phyloP scores from a whole-genome alignment of 2,329 filamentous ascomycete species.

The Penicillium freii region DNA sequence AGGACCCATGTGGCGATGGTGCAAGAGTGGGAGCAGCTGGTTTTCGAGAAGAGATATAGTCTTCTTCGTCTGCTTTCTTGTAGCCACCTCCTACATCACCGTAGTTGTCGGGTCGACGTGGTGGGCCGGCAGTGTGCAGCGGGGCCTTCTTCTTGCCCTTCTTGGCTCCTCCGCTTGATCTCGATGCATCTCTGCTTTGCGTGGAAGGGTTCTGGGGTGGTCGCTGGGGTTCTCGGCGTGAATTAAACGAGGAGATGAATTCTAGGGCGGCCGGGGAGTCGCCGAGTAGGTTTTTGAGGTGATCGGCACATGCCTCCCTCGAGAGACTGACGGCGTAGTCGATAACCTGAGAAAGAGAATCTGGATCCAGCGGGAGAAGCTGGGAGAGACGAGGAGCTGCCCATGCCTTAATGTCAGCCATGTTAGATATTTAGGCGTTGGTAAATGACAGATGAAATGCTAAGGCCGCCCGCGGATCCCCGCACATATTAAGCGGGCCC shows the following conservation, averaged over 20 bases:
- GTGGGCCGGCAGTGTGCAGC: conserved; percentile 60
- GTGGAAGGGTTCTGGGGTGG: conserved; percentile 17
- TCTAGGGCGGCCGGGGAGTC: conserved; percentile 74
- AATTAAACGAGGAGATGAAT: conserved; percentile 74
- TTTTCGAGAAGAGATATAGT: conserved; percentile 64
- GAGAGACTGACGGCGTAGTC: conserved; percentile 76
- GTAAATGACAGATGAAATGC: background rate
- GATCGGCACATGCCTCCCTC: conserved; percentile 73
- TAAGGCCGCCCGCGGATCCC: background rate
- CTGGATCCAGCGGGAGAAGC: conserved; percentile 80
- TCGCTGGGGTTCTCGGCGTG: conserved; percentile 49
- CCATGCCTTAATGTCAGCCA: conserved; percentile 48
- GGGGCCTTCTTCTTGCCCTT: conserved; percentile 57
- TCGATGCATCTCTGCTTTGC: conserved; percentile 4
- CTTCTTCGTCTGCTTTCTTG: conserved; percentile 67
- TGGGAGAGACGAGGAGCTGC: conserved; percentile 70
- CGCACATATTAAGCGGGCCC: conserved; percentile 2
- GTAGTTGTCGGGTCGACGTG: conserved; percentile 62
- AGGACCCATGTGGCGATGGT: conserved; percentile 39
- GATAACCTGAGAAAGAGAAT: conserved; percentile 79
- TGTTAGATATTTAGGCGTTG: conserved; percentile 11
- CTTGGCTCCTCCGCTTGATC: conserved; percentile 18
- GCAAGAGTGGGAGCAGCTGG: conserved; percentile 41
- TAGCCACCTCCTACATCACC: conserved; percentile 69
- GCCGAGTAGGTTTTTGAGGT: conserved; percentile 84